Percentiles rank a stretch among this genome's conserved stretches.
Evolutionary conservation across 805 yeast genomes (phyloP).

Genomic region (Wickerhamomyces bisporus): DNA sequence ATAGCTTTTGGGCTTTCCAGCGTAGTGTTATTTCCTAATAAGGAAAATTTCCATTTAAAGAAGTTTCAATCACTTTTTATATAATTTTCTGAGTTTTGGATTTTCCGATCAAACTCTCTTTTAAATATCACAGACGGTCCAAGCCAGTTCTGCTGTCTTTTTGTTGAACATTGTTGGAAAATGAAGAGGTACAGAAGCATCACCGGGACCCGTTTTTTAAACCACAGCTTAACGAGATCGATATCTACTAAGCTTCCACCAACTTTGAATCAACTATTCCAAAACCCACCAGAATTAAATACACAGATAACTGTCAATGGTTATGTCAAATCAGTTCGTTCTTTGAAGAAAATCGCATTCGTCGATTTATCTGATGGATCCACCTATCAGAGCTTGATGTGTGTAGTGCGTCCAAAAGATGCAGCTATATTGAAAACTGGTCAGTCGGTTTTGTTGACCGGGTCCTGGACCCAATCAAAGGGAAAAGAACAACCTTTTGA

Average conservation of each 20-base stretch:
- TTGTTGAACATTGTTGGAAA: too few species aligned
- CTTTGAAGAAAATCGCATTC: conserved; percentile 73
- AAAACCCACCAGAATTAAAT: conserved; percentile 22
- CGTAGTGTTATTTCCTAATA: too few species aligned
- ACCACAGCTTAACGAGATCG: neutral
- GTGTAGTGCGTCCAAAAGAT: conserved; percentile 43
- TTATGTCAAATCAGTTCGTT: conserved; percentile 67
- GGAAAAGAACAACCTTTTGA: conserved; percentile 53
- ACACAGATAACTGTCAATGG: conserved; percentile 52
- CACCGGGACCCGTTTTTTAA: too few species aligned
- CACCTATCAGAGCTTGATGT: conserved; percentile 43
- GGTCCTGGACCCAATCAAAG: conserved; percentile 40
- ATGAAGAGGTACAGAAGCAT: too few species aligned
- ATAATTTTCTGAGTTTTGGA: too few species aligned
- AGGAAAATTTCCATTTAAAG: too few species aligned
- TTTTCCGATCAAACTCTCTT: too few species aligned
- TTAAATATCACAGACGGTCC: too few species aligned
- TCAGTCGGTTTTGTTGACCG: conserved; percentile 37
- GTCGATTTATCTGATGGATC: conserved; percentile 81
- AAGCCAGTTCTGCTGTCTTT: too few species aligned
- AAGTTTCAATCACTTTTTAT: too few species aligned
- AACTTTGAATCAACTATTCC: conserved; percentile 12
- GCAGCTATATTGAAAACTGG: conserved; percentile 36
- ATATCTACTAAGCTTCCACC: conserved; percentile 5
- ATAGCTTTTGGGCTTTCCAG: too few species aligned